A percentile compares a stretch with the other conserved stretches of the same genome.
Evolutionary conservation across 345 rosid species (phyloP).

Genomic region (Turnera subulata): DNA sequence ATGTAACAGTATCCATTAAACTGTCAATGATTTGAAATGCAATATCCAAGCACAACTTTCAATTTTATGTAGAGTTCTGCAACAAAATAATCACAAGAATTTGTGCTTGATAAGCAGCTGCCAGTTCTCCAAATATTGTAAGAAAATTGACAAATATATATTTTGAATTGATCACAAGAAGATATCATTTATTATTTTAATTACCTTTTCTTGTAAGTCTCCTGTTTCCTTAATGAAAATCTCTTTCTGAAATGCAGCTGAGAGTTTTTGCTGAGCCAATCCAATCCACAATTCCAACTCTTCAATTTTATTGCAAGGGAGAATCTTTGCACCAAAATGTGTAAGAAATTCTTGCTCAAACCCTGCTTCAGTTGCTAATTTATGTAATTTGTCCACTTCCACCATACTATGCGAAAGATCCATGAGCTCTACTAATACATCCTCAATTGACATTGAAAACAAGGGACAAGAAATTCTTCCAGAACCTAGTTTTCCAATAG

Average conservation of each 20-base stretch:
- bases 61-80: no score
- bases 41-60: no score
- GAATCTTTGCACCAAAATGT: constrained; percentile 49
- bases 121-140: not conserved
- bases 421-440: constrained; percentile 46
- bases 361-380: constrained; percentile 58
- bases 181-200: constrained; percentile 8
- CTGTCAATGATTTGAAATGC: no score
- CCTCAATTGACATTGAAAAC: constrained; percentile 32
- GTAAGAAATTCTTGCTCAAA: constrained; percentile 53
- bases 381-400: constrained; percentile 49
- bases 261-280: constrained; percentile 55
- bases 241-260: constrained; percentile 44
- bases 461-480: constrained; percentile 33
- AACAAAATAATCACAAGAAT: no score
- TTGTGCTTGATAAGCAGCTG: not conserved
- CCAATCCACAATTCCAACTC: constrained; percentile 76
- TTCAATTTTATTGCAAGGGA: constrained; percentile 40
- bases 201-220: constrained; percentile 35
- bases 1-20: no score
- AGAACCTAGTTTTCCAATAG: constrained; percentile 46
- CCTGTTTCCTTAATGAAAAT: constrained; percentile 18
- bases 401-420: constrained; percentile 43
- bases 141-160: not conserved
- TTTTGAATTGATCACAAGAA: not conserved